Evolutionary conservation across 371 early-diverging fungal species (phyloP), one percentile per base, ranked within the genome.

Genomic region (Lichtheimia ramosa): DNA sequence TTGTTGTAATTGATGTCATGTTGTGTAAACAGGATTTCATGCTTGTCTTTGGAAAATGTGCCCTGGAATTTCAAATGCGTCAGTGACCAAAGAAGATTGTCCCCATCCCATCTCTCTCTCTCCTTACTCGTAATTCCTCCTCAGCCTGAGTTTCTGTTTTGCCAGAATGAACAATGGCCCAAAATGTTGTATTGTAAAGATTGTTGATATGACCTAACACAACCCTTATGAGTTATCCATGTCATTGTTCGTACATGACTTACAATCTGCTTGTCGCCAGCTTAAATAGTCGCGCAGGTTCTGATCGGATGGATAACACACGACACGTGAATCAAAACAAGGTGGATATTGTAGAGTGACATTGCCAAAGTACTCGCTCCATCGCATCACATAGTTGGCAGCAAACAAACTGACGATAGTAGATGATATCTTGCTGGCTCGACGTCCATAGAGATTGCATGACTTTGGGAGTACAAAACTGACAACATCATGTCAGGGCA

Each of bases 241-340:
- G 15, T 43, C 43, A 2, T 10, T 46, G 46, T 1, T 4, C 46
- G n/a, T 46, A 46, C 6, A 1, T 46, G 3, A 64, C 62, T 66
- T 75, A 82, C 95, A 96, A 70, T 98, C 98, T 7, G 89, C 97
- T 72, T 97, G 97, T 34, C 98, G 78, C 97, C 98, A 98, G 48
- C 84, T 73, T 43, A 98, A 75, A 71, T 98, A 98, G 73, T 98
- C 97, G 59, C 90, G 82, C 59, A 98, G 56, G 39, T 89, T 87
- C 39, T 85, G 69, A 43, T 86, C 84, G 4, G 86, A 82, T 5
- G 98, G 97, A 68, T 98, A 98, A 34, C 82, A 74, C 0, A 98
- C 95, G 2, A 87, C 87, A 10, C 98, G 84, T 7, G 89, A 91
- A 81, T 98, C 97, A 68, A 98, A 97, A 27, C 90, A 87, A 2